Percentiles rank a stretch among this genome's conserved stretches.
Conservation (phyloP, 139 green algal species). For the Chlamydomonas asymmetrica region DNA sequence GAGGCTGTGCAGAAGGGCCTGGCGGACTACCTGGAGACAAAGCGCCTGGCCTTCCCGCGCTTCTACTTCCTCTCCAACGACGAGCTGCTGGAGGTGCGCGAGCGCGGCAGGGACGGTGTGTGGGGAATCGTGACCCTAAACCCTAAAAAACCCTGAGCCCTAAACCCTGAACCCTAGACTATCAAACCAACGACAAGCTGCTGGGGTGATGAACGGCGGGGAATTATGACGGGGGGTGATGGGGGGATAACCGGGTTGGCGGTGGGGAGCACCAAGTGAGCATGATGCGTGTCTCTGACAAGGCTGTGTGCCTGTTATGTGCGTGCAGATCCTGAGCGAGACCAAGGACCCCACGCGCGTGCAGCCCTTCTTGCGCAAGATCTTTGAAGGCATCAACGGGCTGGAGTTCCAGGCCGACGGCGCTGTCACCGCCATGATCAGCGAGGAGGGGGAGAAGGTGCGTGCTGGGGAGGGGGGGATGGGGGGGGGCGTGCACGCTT, state of each 20-base stretch:
- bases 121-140: background rate
- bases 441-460: slow-evolving; percentile 73
- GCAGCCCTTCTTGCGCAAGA: slow-evolving; percentile 82
- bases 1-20: slow-evolving; percentile 79
- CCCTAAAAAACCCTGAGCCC: background rate
- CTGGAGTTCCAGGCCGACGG: slow-evolving; percentile 67
- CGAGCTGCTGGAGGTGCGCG: slow-evolving; percentile 76
- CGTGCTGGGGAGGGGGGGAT: too few relatives aligned
- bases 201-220: background rate
- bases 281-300: slow-evolving; percentile 1
- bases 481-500: too few relatives aligned
- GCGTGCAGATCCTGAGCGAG: slow-evolving; percentile 79
- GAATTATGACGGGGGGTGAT: background rate
- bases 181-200: background rate
- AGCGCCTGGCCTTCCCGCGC: slow-evolving; percentile 78
- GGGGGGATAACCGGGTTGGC: background rate
- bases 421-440: slow-evolving; percentile 67
- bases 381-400: slow-evolving; percentile 81
- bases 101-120: background rate
- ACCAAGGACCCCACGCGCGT: slow-evolving; percentile 81
- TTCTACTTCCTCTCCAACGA: slow-evolving; percentile 91
- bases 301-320: too few relatives aligned
- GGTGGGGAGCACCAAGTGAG: background rate
- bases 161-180: background rate
- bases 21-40: slow-evolving; percentile 84